phyloP scores from a whole-genome alignment of 495 filamentous ascomycete species.

The Aspergillus leporis region DNA sequence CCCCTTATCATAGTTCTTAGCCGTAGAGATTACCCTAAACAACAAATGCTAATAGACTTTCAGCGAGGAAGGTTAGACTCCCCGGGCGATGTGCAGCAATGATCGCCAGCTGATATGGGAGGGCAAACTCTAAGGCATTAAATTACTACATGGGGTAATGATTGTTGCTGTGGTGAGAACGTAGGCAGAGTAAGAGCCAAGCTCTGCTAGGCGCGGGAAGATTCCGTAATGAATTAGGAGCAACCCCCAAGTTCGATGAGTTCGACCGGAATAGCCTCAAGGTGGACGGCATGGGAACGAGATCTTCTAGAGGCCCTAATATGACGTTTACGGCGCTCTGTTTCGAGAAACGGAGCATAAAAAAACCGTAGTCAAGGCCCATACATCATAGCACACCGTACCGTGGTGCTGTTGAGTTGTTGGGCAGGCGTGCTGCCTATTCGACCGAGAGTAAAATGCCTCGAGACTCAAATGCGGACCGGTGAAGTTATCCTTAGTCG shows the following conservation, averaged over 20 bases:
- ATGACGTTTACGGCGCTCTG: too few relatives aligned
- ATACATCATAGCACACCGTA: too few relatives aligned
- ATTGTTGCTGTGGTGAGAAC: slow-evolving; percentile 2
- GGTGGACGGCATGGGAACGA: background rate
- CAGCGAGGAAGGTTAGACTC: background rate
- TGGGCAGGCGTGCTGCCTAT: background rate
- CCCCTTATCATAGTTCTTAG: background rate
- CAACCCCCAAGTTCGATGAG: background rate
- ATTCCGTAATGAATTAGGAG: slow-evolving; percentile 8
- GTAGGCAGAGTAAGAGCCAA: slow-evolving; percentile 5
- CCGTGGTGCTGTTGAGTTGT: background rate
- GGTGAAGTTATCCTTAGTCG: slow-evolving; percentile 14
- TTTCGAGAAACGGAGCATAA: too few relatives aligned
- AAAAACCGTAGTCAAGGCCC: too few relatives aligned
- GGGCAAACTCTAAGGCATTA: slow-evolving; percentile 7
- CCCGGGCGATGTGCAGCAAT: background rate
- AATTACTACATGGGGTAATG: slow-evolving; percentile 4
- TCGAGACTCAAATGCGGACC: slow-evolving; percentile 11
- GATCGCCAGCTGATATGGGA: slow-evolving; percentile 7
- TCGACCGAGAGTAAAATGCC: slow-evolving; percentile 17
- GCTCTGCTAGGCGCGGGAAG: slow-evolving; percentile 13
- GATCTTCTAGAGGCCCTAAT: background rate
- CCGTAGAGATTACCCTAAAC: background rate
- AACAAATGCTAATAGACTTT: background rate
- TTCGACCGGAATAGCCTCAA: background rate